A percentile compares a stretch with the other conserved stretches of the same genome.
Evolutionary conservation across 306 rosid species (phyloP).

Genomic region (Geum urbanum): DNA sequence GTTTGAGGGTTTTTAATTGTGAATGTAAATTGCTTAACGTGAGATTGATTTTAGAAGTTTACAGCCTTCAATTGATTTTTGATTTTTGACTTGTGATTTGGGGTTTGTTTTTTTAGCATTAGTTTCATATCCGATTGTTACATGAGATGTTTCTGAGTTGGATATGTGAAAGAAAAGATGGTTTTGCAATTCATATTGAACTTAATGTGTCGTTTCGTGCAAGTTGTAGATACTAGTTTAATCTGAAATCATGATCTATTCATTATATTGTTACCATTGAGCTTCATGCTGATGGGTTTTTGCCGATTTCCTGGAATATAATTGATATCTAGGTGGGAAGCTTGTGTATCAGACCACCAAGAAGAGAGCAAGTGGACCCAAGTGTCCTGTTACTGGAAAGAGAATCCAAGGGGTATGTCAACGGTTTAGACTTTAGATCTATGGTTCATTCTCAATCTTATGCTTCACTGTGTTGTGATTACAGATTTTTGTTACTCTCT

Average conservation of each 20-base stretch:
- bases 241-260: not conserved
- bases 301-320: not conserved
- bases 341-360: slow-evolving; percentile 31
- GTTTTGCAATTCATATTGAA: not conserved
- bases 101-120: too few species aligned
- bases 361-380: slow-evolving; percentile 37
- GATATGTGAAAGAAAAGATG: not conserved
- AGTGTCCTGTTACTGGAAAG: slow-evolving; percentile 34
- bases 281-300: not conserved
- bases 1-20: not conserved
- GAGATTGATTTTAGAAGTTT: not conserved
- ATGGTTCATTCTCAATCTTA: not conserved
- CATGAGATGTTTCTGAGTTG: not conserved
- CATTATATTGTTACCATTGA: not conserved
- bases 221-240: not conserved
- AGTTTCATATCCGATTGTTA: too few species aligned
- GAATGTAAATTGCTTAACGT: not conserved
- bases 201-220: not conserved
- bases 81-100: too few species aligned
- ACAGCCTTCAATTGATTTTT: not conserved
- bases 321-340: slow-evolving; percentile 24
- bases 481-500: not conserved
- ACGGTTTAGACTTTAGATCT: not conserved
- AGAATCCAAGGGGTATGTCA: slow-evolving; percentile 32
- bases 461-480: not conserved